phyloP scores from a whole-genome alignment of 331 rosid genomes.

The Quercus tomentella region DNA sequence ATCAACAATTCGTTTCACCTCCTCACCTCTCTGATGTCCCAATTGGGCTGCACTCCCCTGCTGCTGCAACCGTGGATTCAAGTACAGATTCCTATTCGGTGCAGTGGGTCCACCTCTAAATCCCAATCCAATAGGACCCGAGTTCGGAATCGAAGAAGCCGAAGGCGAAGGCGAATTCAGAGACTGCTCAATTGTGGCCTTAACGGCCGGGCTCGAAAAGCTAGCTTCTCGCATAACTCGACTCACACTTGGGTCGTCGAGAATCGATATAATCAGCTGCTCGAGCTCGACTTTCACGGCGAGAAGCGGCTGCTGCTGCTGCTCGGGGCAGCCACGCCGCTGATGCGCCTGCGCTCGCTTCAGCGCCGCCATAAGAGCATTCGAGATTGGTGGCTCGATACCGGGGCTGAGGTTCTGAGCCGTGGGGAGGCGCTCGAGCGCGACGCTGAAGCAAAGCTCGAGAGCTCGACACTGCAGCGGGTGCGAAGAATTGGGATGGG shows the following conservation, averaged over 20 bases:
- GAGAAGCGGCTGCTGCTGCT: slow-evolving; percentile 90
- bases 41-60: slow-evolving; percentile 41
- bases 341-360: slow-evolving; percentile 98
- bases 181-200: slow-evolving; percentile 80
- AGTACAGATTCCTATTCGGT: slow-evolving; percentile 46
- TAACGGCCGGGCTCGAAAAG: slow-evolving; percentile 91
- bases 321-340: slow-evolving; percentile 94
- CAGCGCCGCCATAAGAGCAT: slow-evolving; percentile 88
- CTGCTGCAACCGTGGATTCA: slow-evolving; percentile 76
- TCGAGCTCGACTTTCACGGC: slow-evolving; percentile 91
- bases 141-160: slow-evolving; percentile 40
- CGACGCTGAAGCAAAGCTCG: slow-evolving; percentile 92
- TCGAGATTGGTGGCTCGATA: slow-evolving; percentile 79
- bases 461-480: slow-evolving; percentile 93
- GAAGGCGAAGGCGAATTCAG: slow-evolving; percentile 33
- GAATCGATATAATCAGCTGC: slow-evolving; percentile 86
- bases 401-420: slow-evolving; percentile 50
- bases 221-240: slow-evolving; percentile 98
- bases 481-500: slow-evolving; percentile 91
- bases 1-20: slow-evolving; percentile 57
- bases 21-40: slow-evolving; percentile 56
- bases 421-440: slow-evolving; percentile 80
- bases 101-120: slow-evolving; percentile 59
- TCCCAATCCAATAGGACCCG: slow-evolving; percentile 61
- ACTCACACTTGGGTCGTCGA: slow-evolving; percentile 95